phyloP scores from a whole-genome alignment of 768 basidiomycete genomes.

The Naganishia friedmannii region DNA sequence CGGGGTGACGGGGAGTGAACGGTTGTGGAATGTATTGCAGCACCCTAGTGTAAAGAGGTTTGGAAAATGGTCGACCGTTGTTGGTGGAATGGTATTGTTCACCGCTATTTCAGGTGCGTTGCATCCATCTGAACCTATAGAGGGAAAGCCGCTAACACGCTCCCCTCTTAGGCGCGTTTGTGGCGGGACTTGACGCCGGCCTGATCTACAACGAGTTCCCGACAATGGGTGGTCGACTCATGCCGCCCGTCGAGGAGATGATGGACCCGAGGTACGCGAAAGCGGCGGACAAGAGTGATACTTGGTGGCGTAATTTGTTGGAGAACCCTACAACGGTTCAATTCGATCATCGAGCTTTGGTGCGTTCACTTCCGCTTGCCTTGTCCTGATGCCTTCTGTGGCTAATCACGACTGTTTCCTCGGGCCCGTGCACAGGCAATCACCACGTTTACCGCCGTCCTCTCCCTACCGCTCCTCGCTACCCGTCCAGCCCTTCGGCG shows the following conservation, averaged over 20 bases:
- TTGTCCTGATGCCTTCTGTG: background rate
- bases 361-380: slow-evolving; percentile 53
- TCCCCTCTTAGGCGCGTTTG: slow-evolving; percentile 76
- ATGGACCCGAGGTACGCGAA: slow-evolving; percentile 73
- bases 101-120: slow-evolving; percentile 83
- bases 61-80: slow-evolving; percentile 59
- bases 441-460: slow-evolving; percentile 65
- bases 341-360: slow-evolving; percentile 90
- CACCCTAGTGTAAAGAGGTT: slow-evolving; percentile 61
- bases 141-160: slow-evolving; percentile 6
- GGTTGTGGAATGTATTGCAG: slow-evolving; percentile 54
- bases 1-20: slow-evolving; percentile 34
- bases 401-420: background rate
- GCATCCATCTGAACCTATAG: background rate
- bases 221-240: slow-evolving; percentile 81
- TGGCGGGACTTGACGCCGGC: slow-evolving; percentile 95
- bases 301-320: slow-evolving; percentile 93
- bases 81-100: slow-evolving; percentile 77
- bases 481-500: slow-evolving; percentile 57
- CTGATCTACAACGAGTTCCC: slow-evolving; percentile 98
- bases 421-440: slow-evolving; percentile 62
- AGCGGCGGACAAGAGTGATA: slow-evolving; percentile 65
- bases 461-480: slow-evolving; percentile 38
- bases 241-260: slow-evolving; percentile 78
- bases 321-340: slow-evolving; percentile 98